A percentile compares a stretch with the other conserved stretches of the same genome.
Conservation (phyloP, 805 yeast species). For the Ogataea methylovora region DNA sequence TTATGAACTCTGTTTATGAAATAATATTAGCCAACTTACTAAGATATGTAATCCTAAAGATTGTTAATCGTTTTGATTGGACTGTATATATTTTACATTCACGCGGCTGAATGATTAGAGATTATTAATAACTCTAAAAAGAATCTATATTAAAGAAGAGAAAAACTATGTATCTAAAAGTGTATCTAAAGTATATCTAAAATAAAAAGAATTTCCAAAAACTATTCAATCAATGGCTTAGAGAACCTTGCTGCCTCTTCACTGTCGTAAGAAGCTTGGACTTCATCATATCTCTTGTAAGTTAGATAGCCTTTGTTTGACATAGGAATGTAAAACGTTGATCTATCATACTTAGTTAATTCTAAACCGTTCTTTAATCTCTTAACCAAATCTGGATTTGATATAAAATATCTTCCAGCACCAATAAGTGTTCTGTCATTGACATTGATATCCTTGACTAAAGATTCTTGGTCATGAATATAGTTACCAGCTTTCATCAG, state of each 20-base stretch:
- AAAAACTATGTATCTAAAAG: too few species aligned
- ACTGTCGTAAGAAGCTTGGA: background rate
- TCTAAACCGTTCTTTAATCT: constrained; percentile 29
- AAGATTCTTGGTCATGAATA: constrained; percentile 19
- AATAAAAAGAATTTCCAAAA: too few species aligned
- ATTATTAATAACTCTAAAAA: too few species aligned
- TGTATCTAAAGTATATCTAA: too few species aligned
- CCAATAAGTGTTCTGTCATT: constrained; percentile 36
- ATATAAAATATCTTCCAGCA: constrained; percentile 29
- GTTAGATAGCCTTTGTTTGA: background rate
- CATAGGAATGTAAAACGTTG: constrained; percentile 26
- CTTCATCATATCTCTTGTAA: background rate
- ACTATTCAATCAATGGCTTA: too few species aligned
- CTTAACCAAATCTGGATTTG: constrained; percentile 37
- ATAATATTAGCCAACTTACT: too few species aligned
- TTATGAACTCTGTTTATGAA: too few species aligned
- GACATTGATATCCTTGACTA: constrained; percentile 6
- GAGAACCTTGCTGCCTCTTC: constrained; percentile 2
- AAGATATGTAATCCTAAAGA: too few species aligned
- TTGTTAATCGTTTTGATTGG: too few species aligned
- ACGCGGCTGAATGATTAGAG: too few species aligned
- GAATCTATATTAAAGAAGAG: too few species aligned
- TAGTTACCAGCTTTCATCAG: constrained; percentile 17
- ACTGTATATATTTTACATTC: too few species aligned
- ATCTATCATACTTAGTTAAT: constrained; percentile 32